Evolutionary conservation across 441 rosid species (phyloP).

Genomic region (Gossypium schwendimanii): DNA sequence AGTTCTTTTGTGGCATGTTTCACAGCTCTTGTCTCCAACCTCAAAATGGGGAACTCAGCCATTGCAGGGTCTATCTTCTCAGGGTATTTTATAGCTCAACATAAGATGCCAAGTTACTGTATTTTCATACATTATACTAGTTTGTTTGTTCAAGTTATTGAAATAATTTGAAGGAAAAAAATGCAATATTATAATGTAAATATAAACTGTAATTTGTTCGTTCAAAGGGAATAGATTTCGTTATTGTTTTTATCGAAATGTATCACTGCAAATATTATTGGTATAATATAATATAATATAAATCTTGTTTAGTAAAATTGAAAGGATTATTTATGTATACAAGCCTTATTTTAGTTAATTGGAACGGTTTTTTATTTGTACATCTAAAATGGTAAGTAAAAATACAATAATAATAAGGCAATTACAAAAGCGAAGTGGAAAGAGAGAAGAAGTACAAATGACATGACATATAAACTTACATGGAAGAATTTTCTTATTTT

Average conservation of each 20-base stretch:
- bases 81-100: too few species aligned
- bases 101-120: background rate
- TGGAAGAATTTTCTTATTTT: conserved; percentile 7
- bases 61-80: background rate
- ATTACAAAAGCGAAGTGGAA: background rate
- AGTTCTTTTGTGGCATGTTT: background rate
- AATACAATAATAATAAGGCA: background rate
- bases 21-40: background rate
- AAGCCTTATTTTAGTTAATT: background rate
- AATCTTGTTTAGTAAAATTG: too few species aligned
- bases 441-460: background rate
- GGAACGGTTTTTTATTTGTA: background rate
- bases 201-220: background rate
- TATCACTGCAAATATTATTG: background rate
- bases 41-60: background rate
- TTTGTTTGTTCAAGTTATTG: background rate
- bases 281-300: background rate
- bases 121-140: background rate
- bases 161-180: background rate
- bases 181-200: background rate
- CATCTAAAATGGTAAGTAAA: background rate
- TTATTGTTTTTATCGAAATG: background rate
- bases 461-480: conserved; percentile 6
- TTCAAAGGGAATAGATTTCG: too few species aligned
- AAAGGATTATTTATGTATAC: background rate